These are phyloP conservation scores for Epichloe sibirici DNA, from an alignment of 2,329 filamentous ascomycete genomes.

Conservation along the genomic window DNA sequence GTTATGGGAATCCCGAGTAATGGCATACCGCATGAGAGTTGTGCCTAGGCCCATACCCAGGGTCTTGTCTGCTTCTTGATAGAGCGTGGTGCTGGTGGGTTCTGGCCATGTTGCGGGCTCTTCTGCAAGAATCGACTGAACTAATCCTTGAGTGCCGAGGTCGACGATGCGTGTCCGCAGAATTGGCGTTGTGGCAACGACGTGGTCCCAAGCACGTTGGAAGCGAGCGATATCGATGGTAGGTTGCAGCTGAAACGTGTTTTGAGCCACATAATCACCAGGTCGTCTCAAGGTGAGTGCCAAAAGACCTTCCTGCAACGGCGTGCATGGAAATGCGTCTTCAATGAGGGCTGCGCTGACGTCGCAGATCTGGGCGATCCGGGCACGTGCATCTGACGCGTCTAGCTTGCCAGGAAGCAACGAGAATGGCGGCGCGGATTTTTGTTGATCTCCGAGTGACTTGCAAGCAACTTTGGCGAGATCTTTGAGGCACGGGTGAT, in stretches of 20 bases:
- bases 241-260: background rate
- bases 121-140: conserved; percentile 1
- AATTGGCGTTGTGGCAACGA: conserved; percentile 1
- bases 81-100: conserved; percentile 17
- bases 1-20: conserved; percentile 19
- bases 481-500: conserved; percentile 3
- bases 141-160: background rate
- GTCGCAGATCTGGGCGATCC: background rate
- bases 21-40: conserved; percentile 28
- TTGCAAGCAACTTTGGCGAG: background rate
- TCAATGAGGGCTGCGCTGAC: background rate
- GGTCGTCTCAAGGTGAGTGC: background rate
- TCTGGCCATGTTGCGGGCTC: conserved; percentile 15
- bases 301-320: conserved; percentile 4
- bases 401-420: background rate
- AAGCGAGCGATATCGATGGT: conserved; percentile 1
- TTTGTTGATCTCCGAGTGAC: background rate
- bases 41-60: conserved; percentile 26
- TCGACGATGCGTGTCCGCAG: conserved; percentile 5
- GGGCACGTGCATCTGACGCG: background rate
- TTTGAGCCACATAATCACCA: conserved; percentile 2
- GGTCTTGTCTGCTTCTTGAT: conserved; percentile 23
- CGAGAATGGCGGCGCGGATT: background rate
- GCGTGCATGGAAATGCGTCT: conserved; percentile 4
- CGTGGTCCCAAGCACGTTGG: conserved; percentile 2